A percentile compares a stretch with the other conserved stretches of the same genome.
These are phyloP conservation scores for Crithidia sp. DNA, from an alignment of 208 protist species.

Conservation along the genomic window DNA sequence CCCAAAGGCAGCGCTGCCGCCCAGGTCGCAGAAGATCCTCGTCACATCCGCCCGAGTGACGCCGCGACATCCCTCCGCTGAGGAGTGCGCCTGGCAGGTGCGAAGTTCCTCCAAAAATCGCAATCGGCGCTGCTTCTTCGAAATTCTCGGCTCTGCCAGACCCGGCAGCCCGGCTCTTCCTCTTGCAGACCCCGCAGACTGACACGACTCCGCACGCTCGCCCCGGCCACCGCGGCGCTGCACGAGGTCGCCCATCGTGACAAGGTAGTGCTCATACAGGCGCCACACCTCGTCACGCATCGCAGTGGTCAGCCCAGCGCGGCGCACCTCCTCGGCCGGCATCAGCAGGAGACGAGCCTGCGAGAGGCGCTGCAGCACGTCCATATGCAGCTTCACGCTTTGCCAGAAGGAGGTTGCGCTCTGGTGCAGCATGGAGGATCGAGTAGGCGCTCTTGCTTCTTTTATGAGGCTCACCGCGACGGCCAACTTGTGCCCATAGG, in stretches of 20 bases:
- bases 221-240: constrained; percentile 4
- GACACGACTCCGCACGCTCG: too few species aligned
- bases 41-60: constrained; percentile 13
- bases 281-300: constrained; percentile 68
- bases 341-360: constrained; percentile 61
- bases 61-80: background rate
- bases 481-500: constrained; percentile 20
- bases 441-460: constrained; percentile 13
- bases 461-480: constrained; percentile 22
- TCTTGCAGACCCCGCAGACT: background rate
- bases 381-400: constrained; percentile 34
- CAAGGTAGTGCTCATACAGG: constrained; percentile 56
- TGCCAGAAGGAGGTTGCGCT: constrained; percentile 3
- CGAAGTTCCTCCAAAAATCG: constrained; percentile 24
- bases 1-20: constrained; percentile 47
- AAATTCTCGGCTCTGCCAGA: background rate
- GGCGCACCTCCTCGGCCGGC: constrained; percentile 12
- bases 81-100: constrained; percentile 11
- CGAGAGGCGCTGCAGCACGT: constrained; percentile 49
- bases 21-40: constrained; percentile 46
- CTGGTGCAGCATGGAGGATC: background rate
- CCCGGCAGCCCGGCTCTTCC: constrained; percentile 4
- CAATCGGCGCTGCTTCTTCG: constrained; percentile 36
- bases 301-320: constrained; percentile 28
- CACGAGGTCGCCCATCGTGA: constrained; percentile 38